Evolutionary conservation across 2,329 filamentous ascomycete species (phyloP).

Genomic region (Xylariaceae sp.): DNA sequence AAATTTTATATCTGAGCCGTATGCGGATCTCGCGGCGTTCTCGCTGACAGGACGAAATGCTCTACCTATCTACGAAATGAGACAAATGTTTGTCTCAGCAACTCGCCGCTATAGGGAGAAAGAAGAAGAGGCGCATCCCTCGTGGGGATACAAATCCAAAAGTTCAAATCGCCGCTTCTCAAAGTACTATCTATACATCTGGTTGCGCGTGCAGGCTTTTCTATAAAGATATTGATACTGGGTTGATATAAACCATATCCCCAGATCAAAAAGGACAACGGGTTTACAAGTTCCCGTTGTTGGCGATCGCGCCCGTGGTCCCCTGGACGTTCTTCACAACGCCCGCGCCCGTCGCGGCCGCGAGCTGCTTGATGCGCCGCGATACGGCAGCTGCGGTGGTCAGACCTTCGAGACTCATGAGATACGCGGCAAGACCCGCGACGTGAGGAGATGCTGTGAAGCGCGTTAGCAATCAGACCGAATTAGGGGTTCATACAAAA

Average conservation of each 20-base stretch:
- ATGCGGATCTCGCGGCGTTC: no score
- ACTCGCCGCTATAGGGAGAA: no score
- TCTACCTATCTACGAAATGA: no score
- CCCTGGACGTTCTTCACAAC: slow-evolving; percentile 39
- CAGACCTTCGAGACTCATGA: slow-evolving; percentile 53
- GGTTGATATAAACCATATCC: no score
- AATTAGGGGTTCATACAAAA: not conserved
- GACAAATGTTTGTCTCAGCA: no score
- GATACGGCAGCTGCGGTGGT: slow-evolving; percentile 41
- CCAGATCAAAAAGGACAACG: not conserved
- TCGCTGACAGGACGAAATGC: no score
- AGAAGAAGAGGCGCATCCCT: no score
- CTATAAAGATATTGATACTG: not conserved
- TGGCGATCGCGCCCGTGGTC: slow-evolving; percentile 52
- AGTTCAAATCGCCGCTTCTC: no score
- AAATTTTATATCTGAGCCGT: no score
- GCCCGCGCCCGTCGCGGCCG: slow-evolving; percentile 39
- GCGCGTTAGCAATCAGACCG: slow-evolving; percentile 18
- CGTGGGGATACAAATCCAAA: no score
- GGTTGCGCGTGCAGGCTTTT: not conserved
- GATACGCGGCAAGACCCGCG: slow-evolving; percentile 61
- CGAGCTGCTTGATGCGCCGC: slow-evolving; percentile 49
- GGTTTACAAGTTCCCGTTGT: slow-evolving; percentile 42
- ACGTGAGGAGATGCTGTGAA: slow-evolving; percentile 58
- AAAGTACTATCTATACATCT: not conserved